A percentile compares a stretch with the other conserved stretches of the same genome.
Evolutionary conservation across 2,329 filamentous ascomycete genomes (phyloP).

Genomic region (Aaosphaeria pasadenensis): DNA sequence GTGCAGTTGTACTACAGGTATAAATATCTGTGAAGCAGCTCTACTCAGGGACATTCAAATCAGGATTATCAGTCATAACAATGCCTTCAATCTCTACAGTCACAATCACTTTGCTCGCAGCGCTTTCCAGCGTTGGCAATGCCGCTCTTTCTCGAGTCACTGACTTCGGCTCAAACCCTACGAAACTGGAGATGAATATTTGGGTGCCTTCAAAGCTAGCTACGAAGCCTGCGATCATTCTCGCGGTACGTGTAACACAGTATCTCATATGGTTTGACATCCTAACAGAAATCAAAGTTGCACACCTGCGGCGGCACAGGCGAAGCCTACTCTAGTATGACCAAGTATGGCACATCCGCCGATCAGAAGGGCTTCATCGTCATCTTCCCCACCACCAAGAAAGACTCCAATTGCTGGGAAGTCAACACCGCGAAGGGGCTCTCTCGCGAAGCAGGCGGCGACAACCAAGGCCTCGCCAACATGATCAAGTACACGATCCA

Average conservation of each 20-base stretch:
- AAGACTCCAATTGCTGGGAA: slow-evolving; percentile 54
- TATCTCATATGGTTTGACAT: no score
- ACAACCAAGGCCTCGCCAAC: slow-evolving; percentile 53
- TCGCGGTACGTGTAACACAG: slow-evolving; percentile 47
- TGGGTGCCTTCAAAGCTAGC: slow-evolving; percentile 41
- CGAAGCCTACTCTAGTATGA: slow-evolving; percentile 45
- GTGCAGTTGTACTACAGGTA: no score
- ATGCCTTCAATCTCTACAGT: no score
- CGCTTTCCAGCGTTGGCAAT: background rate
- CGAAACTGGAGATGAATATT: slow-evolving; percentile 51
- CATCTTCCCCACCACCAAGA: slow-evolving; percentile 53
- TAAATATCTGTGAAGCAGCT: no score
- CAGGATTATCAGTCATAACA: no score
- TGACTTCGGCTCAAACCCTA: slow-evolving; percentile 44
- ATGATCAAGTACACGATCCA: slow-evolving; percentile 54
- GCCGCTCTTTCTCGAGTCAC: slow-evolving; percentile 24
- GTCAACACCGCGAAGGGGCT: slow-evolving; percentile 52
- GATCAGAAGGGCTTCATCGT: slow-evolving; percentile 53
- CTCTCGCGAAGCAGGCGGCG: slow-evolving; percentile 54
- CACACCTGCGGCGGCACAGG: slow-evolving; percentile 28
- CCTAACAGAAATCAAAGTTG: slow-evolving; percentile 1
- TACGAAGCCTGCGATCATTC: slow-evolving; percentile 47
- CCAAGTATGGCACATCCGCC: slow-evolving; percentile 52
- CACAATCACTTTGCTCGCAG: no score
- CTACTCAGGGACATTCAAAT: no score